Percentiles rank a stretch among this genome's conserved stretches.
phyloP scores from a whole-genome alignment of 371 early-diverging fungal genomes.

The Mortierella sp. region DNA sequence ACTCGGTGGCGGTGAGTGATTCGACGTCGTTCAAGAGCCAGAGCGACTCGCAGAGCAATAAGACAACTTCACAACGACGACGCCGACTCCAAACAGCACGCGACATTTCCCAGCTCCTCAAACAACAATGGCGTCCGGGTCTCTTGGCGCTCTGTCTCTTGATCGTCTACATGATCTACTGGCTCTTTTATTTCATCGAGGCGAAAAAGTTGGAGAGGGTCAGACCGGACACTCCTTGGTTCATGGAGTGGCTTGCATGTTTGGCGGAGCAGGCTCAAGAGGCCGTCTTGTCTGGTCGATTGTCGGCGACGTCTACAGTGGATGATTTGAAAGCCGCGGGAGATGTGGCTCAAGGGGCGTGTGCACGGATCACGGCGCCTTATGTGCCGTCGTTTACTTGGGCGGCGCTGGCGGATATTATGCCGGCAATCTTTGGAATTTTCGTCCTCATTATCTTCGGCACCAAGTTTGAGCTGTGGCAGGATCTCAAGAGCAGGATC shows the following conservation, averaged over 20 bases:
- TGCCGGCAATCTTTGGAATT: conserved; percentile 34
- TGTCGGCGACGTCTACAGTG: conserved; percentile 1
- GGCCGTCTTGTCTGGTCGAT: conserved; percentile 2
- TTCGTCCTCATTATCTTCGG: conserved; percentile 41
- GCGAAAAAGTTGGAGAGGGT: conserved; percentile 28
- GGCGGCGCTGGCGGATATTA: conserved; percentile 32
- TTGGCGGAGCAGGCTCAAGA: conserved; percentile 16
- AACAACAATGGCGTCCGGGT: conserved; percentile 56
- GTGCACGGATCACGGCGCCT: conserved; percentile 23
- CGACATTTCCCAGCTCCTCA: conserved; percentile 37
- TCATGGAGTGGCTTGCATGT: conserved; percentile 28
- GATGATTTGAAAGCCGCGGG: conserved; percentile 24
- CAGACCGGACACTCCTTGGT: conserved; percentile 24
- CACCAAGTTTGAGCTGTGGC: conserved; percentile 42
- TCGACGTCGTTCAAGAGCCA: conserved; percentile 18
- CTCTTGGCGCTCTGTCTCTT: conserved; percentile 40
- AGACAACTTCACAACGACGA: conserved; percentile 18
- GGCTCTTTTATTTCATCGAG: conserved; percentile 47
- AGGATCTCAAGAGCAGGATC: conserved; percentile 21
- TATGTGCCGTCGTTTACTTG: conserved; percentile 37
- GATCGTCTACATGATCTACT: conserved; percentile 38
- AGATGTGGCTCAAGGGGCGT: conserved; percentile 26
- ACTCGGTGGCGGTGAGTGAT: conserved; percentile 15
- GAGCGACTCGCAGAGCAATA: conserved; percentile 19
- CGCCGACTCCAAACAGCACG: conserved; percentile 43